Evolutionary conservation across 306 rosid species (phyloP).

Genomic region (Prunus salicina): DNA sequence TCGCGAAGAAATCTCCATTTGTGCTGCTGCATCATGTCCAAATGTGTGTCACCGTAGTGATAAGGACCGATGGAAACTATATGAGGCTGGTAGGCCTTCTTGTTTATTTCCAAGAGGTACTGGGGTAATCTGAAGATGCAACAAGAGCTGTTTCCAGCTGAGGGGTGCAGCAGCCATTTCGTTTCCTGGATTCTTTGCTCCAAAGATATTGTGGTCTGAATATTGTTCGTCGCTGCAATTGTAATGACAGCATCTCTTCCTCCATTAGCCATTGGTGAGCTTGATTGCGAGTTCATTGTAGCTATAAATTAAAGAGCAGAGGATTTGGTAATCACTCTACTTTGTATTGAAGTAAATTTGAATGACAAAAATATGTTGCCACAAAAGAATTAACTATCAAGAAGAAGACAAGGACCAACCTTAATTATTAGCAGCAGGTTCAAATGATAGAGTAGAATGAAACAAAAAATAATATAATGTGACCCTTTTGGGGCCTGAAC

Average conservation of each 20-base stretch:
- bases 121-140: constrained; percentile 48
- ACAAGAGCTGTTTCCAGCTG: constrained; percentile 40
- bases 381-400: too few relatives aligned
- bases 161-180: neutral
- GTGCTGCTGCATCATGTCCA: constrained; percentile 53
- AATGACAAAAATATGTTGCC: too few relatives aligned
- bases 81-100: constrained; percentile 46
- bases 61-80: constrained; percentile 68
- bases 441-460: neutral
- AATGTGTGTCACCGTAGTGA: constrained; percentile 27
- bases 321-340: neutral
- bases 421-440: neutral
- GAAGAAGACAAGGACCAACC: neutral
- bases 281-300: neutral
- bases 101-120: constrained; percentile 31
- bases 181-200: neutral
- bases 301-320: neutral
- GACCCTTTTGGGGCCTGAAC: neutral
- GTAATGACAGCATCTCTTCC: neutral
- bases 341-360: neutral
- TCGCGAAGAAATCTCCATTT: constrained; percentile 47
- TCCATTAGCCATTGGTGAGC: neutral
- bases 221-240: neutral
- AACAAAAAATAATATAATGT: too few relatives aligned
- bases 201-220: neutral